phyloP scores from a whole-genome alignment of 768 basidiomycete species.

The Calocybe cyanea region DNA sequence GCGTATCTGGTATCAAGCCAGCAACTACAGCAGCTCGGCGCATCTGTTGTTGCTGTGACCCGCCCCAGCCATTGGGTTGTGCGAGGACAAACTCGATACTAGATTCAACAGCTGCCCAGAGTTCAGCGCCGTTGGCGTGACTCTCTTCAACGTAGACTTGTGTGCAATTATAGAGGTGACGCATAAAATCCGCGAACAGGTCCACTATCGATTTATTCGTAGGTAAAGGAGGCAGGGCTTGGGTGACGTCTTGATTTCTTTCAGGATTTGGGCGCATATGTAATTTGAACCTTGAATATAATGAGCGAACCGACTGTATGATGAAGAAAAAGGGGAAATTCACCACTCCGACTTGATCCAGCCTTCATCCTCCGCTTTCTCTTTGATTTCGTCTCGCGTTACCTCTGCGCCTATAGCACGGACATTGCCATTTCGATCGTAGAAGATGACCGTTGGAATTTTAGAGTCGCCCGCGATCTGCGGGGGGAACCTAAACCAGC shows the following conservation, averaged over 20 bases:
- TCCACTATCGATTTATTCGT: conserved; percentile 35
- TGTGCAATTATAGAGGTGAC: conserved; percentile 41
- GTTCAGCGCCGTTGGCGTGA: conserved; percentile 34
- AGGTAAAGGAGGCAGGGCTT: conserved; percentile 36
- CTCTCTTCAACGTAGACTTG: conserved; percentile 41
- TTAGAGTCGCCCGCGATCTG: conserved; percentile 44
- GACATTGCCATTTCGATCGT: conserved; percentile 34
- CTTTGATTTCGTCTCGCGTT: conserved; percentile 30
- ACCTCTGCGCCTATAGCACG: conserved; percentile 48
- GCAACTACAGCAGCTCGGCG: conserved; percentile 46
- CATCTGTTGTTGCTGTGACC: conserved; percentile 50
- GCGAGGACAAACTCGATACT: conserved; percentile 43
- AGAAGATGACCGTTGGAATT: conserved; percentile 43
- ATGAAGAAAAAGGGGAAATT: conserved; percentile 9
- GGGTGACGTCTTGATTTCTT: conserved; percentile 1
- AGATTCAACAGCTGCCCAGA: conserved; percentile 37
- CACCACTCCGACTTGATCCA: conserved; percentile 50
- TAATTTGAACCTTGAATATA: conserved; percentile 26
- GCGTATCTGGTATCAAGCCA: conserved; percentile 40
- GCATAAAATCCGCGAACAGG: conserved; percentile 46
- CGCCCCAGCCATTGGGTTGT: conserved; percentile 64
- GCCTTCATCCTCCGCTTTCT: conserved; percentile 36
- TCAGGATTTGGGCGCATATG: conserved; percentile 28
- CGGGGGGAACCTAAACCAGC: conserved; percentile 36
- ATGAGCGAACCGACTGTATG: background rate